Base-by-base conservation (phyloP, 108 stramenopile genomes). In the Discostella stelligeroides region DNA sequence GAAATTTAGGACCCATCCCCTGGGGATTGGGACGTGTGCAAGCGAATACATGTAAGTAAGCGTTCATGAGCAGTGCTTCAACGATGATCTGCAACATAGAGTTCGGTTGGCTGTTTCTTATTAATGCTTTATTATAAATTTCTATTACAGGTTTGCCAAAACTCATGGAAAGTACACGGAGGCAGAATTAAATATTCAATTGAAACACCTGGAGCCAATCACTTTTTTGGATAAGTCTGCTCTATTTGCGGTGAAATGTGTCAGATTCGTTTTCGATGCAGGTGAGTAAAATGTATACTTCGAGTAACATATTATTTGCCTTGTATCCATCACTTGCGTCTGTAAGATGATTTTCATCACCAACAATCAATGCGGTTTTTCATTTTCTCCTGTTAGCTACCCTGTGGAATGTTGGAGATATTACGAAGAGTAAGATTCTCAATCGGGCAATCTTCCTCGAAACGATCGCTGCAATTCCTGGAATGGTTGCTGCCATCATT, bases 381-480 rank as follows among this genome's bases (percentile, higher is more conserved):
- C 23, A 6, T 54, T 15, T 1, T 23, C n/a, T 57, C 2, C 53
- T 13, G 5, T 55, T 17, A 60, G 55, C 55, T 9, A 72, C 73
- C 13, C 56, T 59, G 14, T 94, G 92, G 92, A 88, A 77, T 43
- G 70, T 80, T 29, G 83, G 88, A 5, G 51, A 57, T 15, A 82
- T 88, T 17, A 90, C 85, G 11, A 55, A 66, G n/a, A 61, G 79
- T 41, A 90, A 92, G 53, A 76, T 93, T 7, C 66, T 95, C 71
- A 73, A 92, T 42, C 86, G 91, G 8, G 88, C 85, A 28, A 91
- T 96, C 66, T 95, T 78, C 60, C 79, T 96, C 11, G 95, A 96
- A 72, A 94, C 93, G 4, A 80, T 93, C 59, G 96, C 96, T 6
- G 96, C 92, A n/a, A 92, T 95, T 25, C 93, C 92, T 0, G 94